Evolutionary conservation across 768 basidiomycete genomes (phyloP).

Genomic region (Boletales sp.): DNA sequence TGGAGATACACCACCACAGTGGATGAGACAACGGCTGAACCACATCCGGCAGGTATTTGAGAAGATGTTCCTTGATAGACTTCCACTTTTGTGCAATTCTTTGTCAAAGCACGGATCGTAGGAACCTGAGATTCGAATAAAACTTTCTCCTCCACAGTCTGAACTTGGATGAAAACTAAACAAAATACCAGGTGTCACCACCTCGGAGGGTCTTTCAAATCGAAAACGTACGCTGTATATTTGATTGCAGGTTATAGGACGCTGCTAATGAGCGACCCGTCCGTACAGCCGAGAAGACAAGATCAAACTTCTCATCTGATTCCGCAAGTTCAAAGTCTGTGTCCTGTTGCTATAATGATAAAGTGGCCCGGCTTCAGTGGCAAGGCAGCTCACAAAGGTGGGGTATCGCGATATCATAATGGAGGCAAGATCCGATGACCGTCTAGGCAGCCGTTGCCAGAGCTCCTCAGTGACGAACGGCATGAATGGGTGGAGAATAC

Average conservation of each 20-base stretch:
- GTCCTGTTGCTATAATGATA: constrained; percentile 42
- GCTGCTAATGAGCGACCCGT: constrained; percentile 82
- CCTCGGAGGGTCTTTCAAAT: too few relatives aligned
- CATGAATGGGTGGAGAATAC: constrained; percentile 96
- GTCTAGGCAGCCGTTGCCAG: constrained; percentile 92
- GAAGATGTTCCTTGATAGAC: constrained; percentile 54
- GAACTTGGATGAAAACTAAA: constrained; percentile 74
- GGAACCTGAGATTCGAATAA: constrained; percentile 70
- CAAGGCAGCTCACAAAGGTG: constrained; percentile 51
- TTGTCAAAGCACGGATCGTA: constrained; percentile 78
- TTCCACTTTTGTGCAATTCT: constrained; percentile 75
- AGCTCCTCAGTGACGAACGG: constrained; percentile 98
- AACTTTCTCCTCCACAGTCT: constrained; percentile 55
- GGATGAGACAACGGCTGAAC: constrained; percentile 73
- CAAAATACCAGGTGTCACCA: background rate
- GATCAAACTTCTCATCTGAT: constrained; percentile 82
- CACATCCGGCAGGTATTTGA: constrained; percentile 87
- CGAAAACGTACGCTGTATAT: constrained; percentile 65
- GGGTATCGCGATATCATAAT: constrained; percentile 92
- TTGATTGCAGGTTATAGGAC: constrained; percentile 81
- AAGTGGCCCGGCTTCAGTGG: background rate
- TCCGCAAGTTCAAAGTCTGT: constrained; percentile 56
- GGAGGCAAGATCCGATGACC: constrained; percentile 76
- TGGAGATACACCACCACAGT: constrained; percentile 77
- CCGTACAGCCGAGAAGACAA: constrained; percentile 76